phyloP scores from a whole-genome alignment of 1,284 basidiomycete genomes.

The Fomitopsis pinicola region DNA sequence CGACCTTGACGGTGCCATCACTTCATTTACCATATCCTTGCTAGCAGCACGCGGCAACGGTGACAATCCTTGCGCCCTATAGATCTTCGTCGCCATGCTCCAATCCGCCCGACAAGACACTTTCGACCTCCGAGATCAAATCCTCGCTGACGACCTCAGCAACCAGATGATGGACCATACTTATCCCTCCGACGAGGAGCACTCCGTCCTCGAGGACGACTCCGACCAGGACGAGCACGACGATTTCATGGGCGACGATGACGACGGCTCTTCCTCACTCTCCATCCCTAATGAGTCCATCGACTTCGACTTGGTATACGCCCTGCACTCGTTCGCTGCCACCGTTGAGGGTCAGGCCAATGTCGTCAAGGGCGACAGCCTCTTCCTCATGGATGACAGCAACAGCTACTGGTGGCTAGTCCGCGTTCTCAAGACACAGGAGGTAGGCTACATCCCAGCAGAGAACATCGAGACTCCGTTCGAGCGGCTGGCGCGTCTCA shows the following conservation, averaged over 20 bases:
- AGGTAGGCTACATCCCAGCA: conserved; percentile 99
- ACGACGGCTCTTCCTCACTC: conserved; percentile 75
- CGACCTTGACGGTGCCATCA: background rate
- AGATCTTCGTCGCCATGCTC: background rate
- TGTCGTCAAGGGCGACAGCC: conserved; percentile 92
- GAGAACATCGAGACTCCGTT: conserved; percentile 99
- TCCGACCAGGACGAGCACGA: conserved; percentile 63
- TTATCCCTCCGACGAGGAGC: conserved; percentile 62
- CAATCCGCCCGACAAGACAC: conserved; percentile 48
- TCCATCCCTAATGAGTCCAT: conserved; percentile 89
- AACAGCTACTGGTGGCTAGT: conserved; percentile 99
- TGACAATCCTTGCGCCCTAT: background rate
- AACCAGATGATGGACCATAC: conserved; percentile 44
- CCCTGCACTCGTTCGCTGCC: conserved; percentile 89
- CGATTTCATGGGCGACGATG: conserved; percentile 57
- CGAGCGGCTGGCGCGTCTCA: conserved; percentile 90
- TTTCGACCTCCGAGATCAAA: conserved; percentile 65
- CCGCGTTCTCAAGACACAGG: conserved; percentile 93
- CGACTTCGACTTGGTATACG: conserved; percentile 88
- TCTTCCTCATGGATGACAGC: conserved; percentile 92
- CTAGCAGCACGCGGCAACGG: background rate
- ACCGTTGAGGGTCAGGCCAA: conserved; percentile 96
- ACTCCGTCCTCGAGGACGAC: conserved; percentile 75
- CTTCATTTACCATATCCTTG: background rate
- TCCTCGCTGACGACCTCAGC: conserved; percentile 54